These are phyloP conservation scores for Phytophthora ramorum DNA, from an alignment of 352 stramenopile species.

Conservation along the genomic window DNA sequence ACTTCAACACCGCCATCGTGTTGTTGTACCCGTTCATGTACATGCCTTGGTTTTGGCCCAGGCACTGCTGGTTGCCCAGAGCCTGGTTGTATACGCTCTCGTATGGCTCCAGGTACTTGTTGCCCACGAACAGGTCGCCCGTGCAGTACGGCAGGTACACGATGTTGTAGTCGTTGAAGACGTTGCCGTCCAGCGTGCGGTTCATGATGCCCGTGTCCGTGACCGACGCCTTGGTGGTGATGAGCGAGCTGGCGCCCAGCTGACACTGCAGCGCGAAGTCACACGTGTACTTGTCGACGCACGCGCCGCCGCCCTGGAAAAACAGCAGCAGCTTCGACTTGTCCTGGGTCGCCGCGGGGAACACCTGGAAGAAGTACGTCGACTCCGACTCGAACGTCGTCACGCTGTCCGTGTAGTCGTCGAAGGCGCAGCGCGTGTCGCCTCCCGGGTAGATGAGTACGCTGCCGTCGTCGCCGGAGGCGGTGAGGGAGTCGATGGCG, in stretches of 20 bases:
- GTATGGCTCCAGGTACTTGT: slow-evolving; percentile 26
- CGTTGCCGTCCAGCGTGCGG: slow-evolving; percentile 48
- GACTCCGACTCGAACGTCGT: slow-evolving; percentile 41
- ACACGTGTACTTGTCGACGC: slow-evolving; percentile 61
- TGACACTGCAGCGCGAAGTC: slow-evolving; percentile 59
- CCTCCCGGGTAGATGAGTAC: slow-evolving; percentile 47
- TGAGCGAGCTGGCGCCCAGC: slow-evolving; percentile 39
- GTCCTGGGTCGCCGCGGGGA: slow-evolving; percentile 43
- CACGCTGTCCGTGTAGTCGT: slow-evolving; percentile 39
- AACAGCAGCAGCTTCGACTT: slow-evolving; percentile 66
- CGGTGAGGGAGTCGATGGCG: slow-evolving; percentile 31
- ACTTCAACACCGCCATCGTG: slow-evolving; percentile 59
- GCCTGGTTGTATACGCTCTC: slow-evolving; percentile 40
- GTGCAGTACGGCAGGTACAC: slow-evolving; percentile 77
- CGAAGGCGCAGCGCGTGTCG: slow-evolving; percentile 51
- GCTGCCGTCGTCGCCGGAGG: slow-evolving; percentile 31
- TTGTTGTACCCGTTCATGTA: slow-evolving; percentile 71
- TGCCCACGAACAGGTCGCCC: slow-evolving; percentile 62
- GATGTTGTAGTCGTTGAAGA: slow-evolving; percentile 76
- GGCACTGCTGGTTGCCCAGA: slow-evolving; percentile 43
- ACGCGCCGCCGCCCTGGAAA: slow-evolving; percentile 65
- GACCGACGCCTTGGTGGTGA: slow-evolving; percentile 44
- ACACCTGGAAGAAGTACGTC: slow-evolving; percentile 67
- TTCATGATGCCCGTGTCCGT: slow-evolving; percentile 59
- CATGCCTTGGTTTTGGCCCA: slow-evolving; percentile 43